Conservation (phyloP, 1,284 basidiomycete genomes). For the Rhodotorula sp. region DNA sequence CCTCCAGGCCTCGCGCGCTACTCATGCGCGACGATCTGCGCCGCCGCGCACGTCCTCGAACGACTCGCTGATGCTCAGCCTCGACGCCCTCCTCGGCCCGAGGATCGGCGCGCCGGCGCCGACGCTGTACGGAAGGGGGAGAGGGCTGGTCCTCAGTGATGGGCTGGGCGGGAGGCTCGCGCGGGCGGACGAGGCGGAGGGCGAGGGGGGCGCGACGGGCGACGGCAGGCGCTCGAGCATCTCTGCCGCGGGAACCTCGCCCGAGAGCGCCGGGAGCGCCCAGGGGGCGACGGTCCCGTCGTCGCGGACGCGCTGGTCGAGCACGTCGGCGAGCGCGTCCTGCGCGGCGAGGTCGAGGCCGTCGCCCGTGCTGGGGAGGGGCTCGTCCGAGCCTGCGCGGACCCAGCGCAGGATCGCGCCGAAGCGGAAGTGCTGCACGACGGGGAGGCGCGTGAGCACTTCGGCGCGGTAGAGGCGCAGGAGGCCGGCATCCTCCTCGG, state of each 20-base stretch:
- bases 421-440: slow-evolving; percentile 90
- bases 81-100: slow-evolving; percentile 6
- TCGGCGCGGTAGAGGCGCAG: slow-evolving; percentile 98
- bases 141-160: neutral
- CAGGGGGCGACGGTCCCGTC: slow-evolving; percentile 36
- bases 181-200: neutral
- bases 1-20: too few species aligned
- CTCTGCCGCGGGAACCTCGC: slow-evolving; percentile 2
- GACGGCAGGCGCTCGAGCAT: slow-evolving; percentile 7
- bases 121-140: neutral
- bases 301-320: slow-evolving; percentile 8
- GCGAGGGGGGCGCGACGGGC: neutral
- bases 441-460: slow-evolving; percentile 88
- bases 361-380: slow-evolving; percentile 24
- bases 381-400: neutral
- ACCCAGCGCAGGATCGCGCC: slow-evolving; percentile 55
- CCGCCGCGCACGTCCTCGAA: neutral
- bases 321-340: neutral
- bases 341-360: slow-evolving; percentile 10
- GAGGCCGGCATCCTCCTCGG: slow-evolving; percentile 80
- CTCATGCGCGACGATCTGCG: neutral
- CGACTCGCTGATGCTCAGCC: slow-evolving; percentile 9
- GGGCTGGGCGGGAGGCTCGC: neutral
- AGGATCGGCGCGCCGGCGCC: neutral
- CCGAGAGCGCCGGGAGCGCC: slow-evolving; percentile 20